Evolutionary conservation across 1,284 basidiomycete species (phyloP).

Genomic region (Cutaneotrichosporon sp.): DNA sequence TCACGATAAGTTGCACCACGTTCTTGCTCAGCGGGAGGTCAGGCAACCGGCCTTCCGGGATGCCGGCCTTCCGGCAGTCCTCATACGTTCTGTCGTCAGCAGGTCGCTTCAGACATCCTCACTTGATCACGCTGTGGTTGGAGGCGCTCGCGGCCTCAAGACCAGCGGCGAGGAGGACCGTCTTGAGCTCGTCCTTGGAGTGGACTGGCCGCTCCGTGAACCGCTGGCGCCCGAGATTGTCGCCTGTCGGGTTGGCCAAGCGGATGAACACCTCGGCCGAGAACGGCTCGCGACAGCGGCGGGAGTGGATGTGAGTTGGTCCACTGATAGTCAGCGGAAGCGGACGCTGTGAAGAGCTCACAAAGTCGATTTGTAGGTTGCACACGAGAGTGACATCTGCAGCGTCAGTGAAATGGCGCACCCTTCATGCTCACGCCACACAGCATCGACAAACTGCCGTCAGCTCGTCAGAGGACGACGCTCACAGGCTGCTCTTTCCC

Average conservation of each 20-base stretch:
- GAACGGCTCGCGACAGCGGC: constrained; percentile 13
- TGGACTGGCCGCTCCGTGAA: constrained; percentile 13
- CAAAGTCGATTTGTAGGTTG: constrained; percentile 25
- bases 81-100: background rate
- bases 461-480: background rate
- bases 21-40: constrained; percentile 22
- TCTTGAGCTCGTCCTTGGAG: constrained; percentile 7
- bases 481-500: constrained; percentile 38
- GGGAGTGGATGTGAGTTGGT: constrained; percentile 30
- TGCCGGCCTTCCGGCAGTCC: background rate
- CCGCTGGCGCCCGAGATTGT: background rate
- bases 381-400: constrained; percentile 25
- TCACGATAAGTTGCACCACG: constrained; percentile 28
- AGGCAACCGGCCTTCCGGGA: constrained; percentile 1
- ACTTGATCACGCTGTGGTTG: background rate
- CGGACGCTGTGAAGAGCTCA: constrained; percentile 8
- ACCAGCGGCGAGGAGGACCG: background rate
- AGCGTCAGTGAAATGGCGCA: background rate
- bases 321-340: constrained; percentile 24
- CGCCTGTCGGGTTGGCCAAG: background rate
- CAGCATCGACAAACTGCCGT: constrained; percentile 16
- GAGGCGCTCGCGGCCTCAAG: background rate
- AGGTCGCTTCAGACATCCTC: background rate
- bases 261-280: constrained; percentile 25
- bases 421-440: constrained; percentile 9